Conservation (phyloP, 2,329 filamentous ascomycete species). For the Xylariaceae sp. region DNA sequence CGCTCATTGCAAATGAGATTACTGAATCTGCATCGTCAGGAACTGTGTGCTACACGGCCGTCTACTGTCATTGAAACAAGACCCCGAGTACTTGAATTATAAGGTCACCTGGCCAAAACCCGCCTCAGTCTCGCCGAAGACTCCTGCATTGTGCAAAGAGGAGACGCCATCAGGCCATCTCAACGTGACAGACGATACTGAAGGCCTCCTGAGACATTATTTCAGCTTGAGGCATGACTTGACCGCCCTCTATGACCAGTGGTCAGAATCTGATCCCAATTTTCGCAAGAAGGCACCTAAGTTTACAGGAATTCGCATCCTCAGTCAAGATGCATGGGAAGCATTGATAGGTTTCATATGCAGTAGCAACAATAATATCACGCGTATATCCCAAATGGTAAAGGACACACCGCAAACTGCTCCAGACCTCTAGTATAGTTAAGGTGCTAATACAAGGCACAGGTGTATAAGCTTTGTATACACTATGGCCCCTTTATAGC, state of each 20-base stretch:
- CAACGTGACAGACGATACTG: constrained; percentile 65
- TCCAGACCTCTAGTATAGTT: not conserved
- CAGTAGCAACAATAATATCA: constrained; percentile 98
- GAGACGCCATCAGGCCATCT: constrained; percentile 16
- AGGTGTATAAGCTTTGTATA: constrained; percentile 81
- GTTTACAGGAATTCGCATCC: constrained; percentile 87
- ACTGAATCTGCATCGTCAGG: constrained; percentile 39
- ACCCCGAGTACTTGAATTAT: constrained; percentile 75
- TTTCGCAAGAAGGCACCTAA: constrained; percentile 83
- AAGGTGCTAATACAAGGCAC: constrained; percentile 1
- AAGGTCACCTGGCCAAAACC: constrained; percentile 59
- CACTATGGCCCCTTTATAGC: constrained; percentile 80
- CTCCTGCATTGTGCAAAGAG: constrained; percentile 35
- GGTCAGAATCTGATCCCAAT: constrained; percentile 81
- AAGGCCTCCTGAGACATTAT: constrained; percentile 75
- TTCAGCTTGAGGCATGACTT: constrained; percentile 83
- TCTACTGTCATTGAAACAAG: constrained; percentile 81
- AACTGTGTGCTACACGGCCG: constrained; percentile 82
- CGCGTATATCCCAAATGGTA: constrained; percentile 92
- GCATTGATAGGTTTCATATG: constrained; percentile 92
- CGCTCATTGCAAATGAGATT: too few relatives aligned
- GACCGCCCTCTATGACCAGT: constrained; percentile 74
- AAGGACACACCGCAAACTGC: not conserved
- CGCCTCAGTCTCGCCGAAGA: constrained; percentile 30
- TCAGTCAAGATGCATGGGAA: constrained; percentile 96